Conservation (phyloP, 192 early-diverging fungal species). For the Coemansia brasiliensis region DNA sequence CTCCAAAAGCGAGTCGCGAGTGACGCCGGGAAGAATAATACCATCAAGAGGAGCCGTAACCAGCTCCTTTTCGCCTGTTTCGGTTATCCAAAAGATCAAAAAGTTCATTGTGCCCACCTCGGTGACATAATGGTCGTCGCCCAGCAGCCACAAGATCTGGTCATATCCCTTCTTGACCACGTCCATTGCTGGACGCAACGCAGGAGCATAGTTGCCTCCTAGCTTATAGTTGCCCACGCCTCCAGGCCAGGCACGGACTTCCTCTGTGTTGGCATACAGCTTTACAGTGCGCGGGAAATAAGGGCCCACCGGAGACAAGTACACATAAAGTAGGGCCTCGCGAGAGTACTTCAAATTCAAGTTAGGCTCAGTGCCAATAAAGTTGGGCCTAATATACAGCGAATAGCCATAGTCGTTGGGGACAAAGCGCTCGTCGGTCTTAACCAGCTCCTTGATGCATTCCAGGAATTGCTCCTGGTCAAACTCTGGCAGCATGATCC, state of each 20-base stretch:
- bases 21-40: slow-evolving; percentile 94
- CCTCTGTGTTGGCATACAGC: slow-evolving; percentile 79
- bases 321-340: slow-evolving; percentile 83
- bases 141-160: slow-evolving; percentile 97
- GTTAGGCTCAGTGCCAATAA: slow-evolving; percentile 88
- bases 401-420: slow-evolving; percentile 90
- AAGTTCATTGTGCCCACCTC: slow-evolving; percentile 99
- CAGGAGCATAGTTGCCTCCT: slow-evolving; percentile 68
- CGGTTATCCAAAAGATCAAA: slow-evolving; percentile 86
- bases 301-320: slow-evolving; percentile 91
- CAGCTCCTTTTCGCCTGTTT: slow-evolving; percentile 79
- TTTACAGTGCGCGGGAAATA: slow-evolving; percentile 91
- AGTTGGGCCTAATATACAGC: slow-evolving; percentile 91
- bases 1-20: slow-evolving; percentile 86
- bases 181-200: slow-evolving; percentile 74
- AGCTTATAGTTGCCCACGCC: slow-evolving; percentile 94
- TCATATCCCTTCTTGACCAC: slow-evolving; percentile 85
- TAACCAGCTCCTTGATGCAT: slow-evolving; percentile 81
- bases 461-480: slow-evolving; percentile 80
- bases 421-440: slow-evolving; percentile 84
- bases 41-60: slow-evolving; percentile 93
- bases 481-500: slow-evolving; percentile 86
- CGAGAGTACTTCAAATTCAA: slow-evolving; percentile 81
- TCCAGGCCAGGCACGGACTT: slow-evolving; percentile 93
- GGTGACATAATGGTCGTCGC: slow-evolving; percentile 81